Base-by-base conservation (phyloP, 1,139 yeast genomes). In the Hansenula anomala region DNA sequence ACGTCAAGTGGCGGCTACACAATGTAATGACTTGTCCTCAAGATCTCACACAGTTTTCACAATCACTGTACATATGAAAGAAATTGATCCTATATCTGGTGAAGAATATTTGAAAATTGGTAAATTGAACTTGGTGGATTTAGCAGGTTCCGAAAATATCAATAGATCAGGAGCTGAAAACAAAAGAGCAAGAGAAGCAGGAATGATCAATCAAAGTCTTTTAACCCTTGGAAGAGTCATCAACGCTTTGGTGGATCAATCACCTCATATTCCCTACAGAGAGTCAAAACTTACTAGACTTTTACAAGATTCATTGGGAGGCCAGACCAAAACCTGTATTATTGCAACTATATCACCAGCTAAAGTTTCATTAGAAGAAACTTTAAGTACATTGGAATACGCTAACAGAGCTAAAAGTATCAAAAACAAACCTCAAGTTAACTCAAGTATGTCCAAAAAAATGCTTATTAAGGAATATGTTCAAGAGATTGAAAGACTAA, bases 81-180 rank as follows among this genome's bases (percentile, higher is more conserved):
- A 64, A 39, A 49, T 56, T 15, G 68, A 73, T 37, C 65, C 66
- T 5, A 47, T 54, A 2, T 56, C 64, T 17, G 62, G 67, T 17
- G 66, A 61, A 32, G 68, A 67, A 36, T 70, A 67, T 35, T 58
- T 73, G 36, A 66, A 64, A 47, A 64, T 64, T 18, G 83, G 88
- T 4, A 84, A 81, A 48, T 71, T 89, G 56, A 86, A 87, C 54
- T 65, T 89, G 30, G 95, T 88, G 3, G 96, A 89, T 63, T 68
- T 89, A 46, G 97, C 97, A 0, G 96, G 97, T 0, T 83, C 94
- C 14, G 95, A 84, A 55, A 86, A 87, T 52, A 80, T 88, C 36
- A 76, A 70, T 44, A 67, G 87, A 42, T 83, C 95, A 0, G 96
- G 96, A 1, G 92, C 95, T 0, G 75, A 69, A 38, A 78, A 81